Conservation (phyloP, 805 yeast species). For the Maudiozyma serrabonitensis region DNA sequence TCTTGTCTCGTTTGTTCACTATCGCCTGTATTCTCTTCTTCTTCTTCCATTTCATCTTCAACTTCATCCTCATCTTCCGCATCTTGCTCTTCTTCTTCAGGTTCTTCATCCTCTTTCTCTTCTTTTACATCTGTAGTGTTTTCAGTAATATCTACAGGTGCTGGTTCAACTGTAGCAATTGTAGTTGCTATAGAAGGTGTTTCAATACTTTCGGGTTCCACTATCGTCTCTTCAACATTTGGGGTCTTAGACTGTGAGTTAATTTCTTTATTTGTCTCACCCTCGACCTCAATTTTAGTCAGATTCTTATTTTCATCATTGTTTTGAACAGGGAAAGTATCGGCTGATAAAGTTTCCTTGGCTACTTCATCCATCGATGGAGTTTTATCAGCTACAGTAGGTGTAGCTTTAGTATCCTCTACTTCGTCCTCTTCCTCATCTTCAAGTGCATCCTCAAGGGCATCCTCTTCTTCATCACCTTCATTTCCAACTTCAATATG, state of each 20-base stretch:
- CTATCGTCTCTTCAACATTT: no score
- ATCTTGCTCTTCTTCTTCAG: slow-evolving; percentile 15
- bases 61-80: slow-evolving; percentile 10
- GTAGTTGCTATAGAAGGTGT: background rate
- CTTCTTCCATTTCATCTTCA: slow-evolving; percentile 4
- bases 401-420: background rate
- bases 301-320: background rate
- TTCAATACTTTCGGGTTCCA: background rate
- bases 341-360: background rate
- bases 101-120: slow-evolving; percentile 15
- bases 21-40: slow-evolving; percentile 14
- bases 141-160: background rate
- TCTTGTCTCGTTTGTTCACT: slow-evolving; percentile 20
- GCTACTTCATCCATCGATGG: background rate
- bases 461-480: slow-evolving; percentile 17
- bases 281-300: background rate
- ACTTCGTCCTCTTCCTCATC: slow-evolving; percentile 6
- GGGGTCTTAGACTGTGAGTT: no score
- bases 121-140: slow-evolving; percentile 10
- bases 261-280: background rate
- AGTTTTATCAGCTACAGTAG: background rate
- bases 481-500: slow-evolving; percentile 22
- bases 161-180: background rate
- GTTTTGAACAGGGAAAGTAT: background rate
- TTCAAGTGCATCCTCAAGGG: slow-evolving; percentile 2